A percentile compares a stretch with the other conserved stretches of the same genome.
Conservation (phyloP, 2,329 filamentous ascomycete genomes). For the Aschersonia sp. region DNA sequence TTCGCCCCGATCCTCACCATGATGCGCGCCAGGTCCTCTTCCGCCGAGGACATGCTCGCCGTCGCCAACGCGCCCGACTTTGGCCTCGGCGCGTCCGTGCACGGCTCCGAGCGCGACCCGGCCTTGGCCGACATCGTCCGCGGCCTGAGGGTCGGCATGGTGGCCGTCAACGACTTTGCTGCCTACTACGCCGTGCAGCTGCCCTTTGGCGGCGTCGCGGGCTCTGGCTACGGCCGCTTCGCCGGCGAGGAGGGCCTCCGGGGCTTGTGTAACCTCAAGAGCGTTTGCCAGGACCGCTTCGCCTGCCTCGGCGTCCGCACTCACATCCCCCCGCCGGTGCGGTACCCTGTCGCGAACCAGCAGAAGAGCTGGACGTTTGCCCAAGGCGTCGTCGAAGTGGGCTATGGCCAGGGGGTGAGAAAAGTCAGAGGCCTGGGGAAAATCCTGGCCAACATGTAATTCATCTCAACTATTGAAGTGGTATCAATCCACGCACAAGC, state of each 20-base stretch:
- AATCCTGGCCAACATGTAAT: slow-evolving; percentile 27
- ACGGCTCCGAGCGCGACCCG: slow-evolving; percentile 50
- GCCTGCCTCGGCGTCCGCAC: slow-evolving; percentile 52
- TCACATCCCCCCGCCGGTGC: slow-evolving; percentile 62
- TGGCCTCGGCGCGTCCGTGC: slow-evolving; percentile 79
- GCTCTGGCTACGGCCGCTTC: slow-evolving; percentile 86
- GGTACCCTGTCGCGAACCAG: slow-evolving; percentile 63
- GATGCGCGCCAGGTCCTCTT: slow-evolving; percentile 55
- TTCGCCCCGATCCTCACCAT: slow-evolving; percentile 85
- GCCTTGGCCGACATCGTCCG: slow-evolving; percentile 50
- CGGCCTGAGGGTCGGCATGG: slow-evolving; percentile 71
- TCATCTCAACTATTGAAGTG: too few relatives aligned
- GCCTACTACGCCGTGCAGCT: slow-evolving; percentile 87
- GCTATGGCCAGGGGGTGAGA: slow-evolving; percentile 31
- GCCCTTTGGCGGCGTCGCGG: slow-evolving; percentile 83
- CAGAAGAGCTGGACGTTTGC: slow-evolving; percentile 50
- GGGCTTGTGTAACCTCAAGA: slow-evolving; percentile 76
- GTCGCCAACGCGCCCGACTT: slow-evolving; percentile 78
- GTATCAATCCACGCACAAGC: too few relatives aligned
- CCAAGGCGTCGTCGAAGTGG: slow-evolving; percentile 44
- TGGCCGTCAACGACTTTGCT: slow-evolving; percentile 90
- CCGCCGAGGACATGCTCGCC: slow-evolving; percentile 47
- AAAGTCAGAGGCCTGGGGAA: slow-evolving; percentile 25
- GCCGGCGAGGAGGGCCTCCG: slow-evolving; percentile 79
- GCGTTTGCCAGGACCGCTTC: slow-evolving; percentile 64